phyloP scores from a whole-genome alignment of 2,329 filamentous ascomycete species.

The Talaromyces sp. region DNA sequence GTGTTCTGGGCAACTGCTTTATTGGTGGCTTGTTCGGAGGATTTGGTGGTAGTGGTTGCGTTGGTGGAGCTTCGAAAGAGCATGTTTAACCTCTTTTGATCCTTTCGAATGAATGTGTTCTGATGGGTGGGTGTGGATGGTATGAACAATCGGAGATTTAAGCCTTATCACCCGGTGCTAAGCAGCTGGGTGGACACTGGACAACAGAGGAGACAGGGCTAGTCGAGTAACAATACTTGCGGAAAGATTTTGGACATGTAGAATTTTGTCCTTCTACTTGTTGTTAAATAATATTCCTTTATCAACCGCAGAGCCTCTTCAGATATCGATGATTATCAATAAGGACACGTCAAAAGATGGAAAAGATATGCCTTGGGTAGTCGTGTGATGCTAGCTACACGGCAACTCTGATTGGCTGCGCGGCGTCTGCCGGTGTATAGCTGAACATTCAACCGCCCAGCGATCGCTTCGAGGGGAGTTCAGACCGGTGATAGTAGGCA shows the following conservation, averaged over 20 bases:
- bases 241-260: not conserved
- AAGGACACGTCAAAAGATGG: slow-evolving; percentile 4
- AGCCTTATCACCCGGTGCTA: not conserved
- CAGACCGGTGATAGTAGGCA: not conserved
- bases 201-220: not conserved
- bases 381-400: slow-evolving; percentile 1
- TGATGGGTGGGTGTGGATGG: not conserved
- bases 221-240: not conserved
- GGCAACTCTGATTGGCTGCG: not conserved
- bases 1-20: slow-evolving; percentile 18
- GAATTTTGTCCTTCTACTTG: not conserved
- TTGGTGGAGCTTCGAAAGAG: not conserved
- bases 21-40: not conserved
- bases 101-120: not conserved
- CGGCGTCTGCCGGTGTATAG: not conserved
- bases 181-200: not conserved
- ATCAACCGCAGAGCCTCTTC: not conserved
- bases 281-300: not conserved
- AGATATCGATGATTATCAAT: not conserved
- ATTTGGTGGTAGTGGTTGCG: not conserved
- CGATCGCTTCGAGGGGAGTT: not conserved
- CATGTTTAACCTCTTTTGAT: not conserved
- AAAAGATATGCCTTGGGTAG: slow-evolving; percentile 2
- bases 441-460: not conserved
- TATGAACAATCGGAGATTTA: not conserved